Conservation (phyloP, 2,329 filamentous ascomycete genomes). For the Stachybotrys chartarum region DNA sequence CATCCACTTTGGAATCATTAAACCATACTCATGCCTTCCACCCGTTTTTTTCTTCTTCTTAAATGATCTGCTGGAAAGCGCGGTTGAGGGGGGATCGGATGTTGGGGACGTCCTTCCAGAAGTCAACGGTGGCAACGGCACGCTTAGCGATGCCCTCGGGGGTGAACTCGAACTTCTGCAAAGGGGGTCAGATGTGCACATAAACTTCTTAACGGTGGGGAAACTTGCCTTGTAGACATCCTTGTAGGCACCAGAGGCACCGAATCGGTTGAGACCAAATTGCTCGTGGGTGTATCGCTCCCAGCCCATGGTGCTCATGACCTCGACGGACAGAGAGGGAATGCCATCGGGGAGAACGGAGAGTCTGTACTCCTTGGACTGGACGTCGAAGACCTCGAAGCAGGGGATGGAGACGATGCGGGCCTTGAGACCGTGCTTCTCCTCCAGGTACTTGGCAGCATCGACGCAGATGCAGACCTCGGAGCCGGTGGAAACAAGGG, state of each 20-base stretch:
- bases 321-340: slow-evolving; percentile 88
- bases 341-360: slow-evolving; percentile 90
- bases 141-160: slow-evolving; percentile 95
- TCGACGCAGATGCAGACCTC: slow-evolving; percentile 94
- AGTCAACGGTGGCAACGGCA: slow-evolving; percentile 83
- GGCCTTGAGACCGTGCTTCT: slow-evolving; percentile 79
- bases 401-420: slow-evolving; percentile 95
- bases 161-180: slow-evolving; percentile 97
- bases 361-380: slow-evolving; percentile 91
- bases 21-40: slow-evolving; percentile 6
- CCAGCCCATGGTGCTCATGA: slow-evolving; percentile 96
- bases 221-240: slow-evolving; percentile 81
- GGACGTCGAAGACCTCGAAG: slow-evolving; percentile 92
- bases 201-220: not conserved
- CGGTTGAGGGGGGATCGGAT: slow-evolving; percentile 93
- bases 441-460: slow-evolving; percentile 82
- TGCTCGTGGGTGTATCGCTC: slow-evolving; percentile 99
- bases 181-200: slow-evolving; percentile 23
- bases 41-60: slow-evolving; percentile 29
- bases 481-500: slow-evolving; percentile 89
- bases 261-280: slow-evolving; percentile 98
- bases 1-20: not conserved
- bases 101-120: slow-evolving; percentile 91
- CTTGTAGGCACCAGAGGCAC: slow-evolving; percentile 95
- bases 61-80: slow-evolving; percentile 95